phyloP scores from a whole-genome alignment of 2,329 filamentous ascomycete species.

The Endoconidiophora laricicola region DNA sequence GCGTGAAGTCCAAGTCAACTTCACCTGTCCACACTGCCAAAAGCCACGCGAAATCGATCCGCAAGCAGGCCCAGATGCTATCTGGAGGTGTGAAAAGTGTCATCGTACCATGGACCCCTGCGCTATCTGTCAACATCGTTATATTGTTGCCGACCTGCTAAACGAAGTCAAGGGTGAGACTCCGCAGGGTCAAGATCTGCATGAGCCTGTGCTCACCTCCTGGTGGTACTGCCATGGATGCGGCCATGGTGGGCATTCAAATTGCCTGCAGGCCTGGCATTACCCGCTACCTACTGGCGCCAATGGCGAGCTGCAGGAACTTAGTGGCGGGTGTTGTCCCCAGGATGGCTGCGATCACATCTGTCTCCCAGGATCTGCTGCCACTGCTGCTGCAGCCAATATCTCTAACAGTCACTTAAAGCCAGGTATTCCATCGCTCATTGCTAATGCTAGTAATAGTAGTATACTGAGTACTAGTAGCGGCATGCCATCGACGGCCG shows the following conservation, averaged over 20 bases:
- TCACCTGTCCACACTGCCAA: constrained; percentile 38
- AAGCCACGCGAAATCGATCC: constrained; percentile 38
- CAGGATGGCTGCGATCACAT: constrained; percentile 49
- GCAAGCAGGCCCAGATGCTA: constrained; percentile 22
- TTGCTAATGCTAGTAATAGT: too few relatives aligned
- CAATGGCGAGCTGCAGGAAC: constrained; percentile 15
- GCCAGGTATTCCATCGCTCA: too few relatives aligned
- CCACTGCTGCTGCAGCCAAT: too few relatives aligned
- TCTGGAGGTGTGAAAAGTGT: constrained; percentile 46
- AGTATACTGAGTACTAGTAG: too few relatives aligned
- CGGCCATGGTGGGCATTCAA: constrained; percentile 44
- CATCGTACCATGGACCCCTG: constrained; percentile 35
- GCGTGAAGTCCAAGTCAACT: constrained; percentile 35
- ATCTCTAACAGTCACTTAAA: too few relatives aligned
- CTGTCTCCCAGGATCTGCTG: constrained; percentile 34
- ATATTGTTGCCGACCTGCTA: constrained; percentile 25
- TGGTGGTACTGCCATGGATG: constrained; percentile 52
- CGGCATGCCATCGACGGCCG: too few relatives aligned
- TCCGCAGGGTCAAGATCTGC: constrained; percentile 11
- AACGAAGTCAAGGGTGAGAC: constrained; percentile 15
- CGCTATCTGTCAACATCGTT: constrained; percentile 40
- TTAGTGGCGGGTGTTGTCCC: constrained; percentile 42
- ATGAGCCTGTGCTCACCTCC: constrained; percentile 22
- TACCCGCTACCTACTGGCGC: constrained; percentile 7
- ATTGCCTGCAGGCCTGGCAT: constrained; percentile 45